Base-by-base conservation (phyloP, 179 eudicot genomes). In the Sideroxylon spinosum region DNA sequence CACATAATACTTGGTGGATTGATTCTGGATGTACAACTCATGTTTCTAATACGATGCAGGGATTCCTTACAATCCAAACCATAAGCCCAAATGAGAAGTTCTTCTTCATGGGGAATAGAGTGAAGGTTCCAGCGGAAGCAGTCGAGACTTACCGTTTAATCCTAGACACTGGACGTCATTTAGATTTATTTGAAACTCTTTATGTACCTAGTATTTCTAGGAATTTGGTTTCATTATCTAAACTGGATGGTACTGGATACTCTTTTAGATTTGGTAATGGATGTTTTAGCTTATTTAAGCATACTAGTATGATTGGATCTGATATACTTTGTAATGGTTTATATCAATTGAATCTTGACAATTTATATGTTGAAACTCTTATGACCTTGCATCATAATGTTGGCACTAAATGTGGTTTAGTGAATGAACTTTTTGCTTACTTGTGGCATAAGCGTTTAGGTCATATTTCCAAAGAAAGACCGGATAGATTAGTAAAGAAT, bases 101-200 rank as follows among this genome's bases (percentile, higher is more conserved):
- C 19, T 0, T 76, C 8, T 76, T 37, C 53, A 46, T 48, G 20
- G 79, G 53, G 23, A 69, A 75, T 70, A 20, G 23, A 0, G 67
- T 56, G 0, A 80, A 80, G 22, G 70, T 62, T 75, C 76, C 53
- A 75, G 50, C 69, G 66, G 76, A 76, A 76, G 64, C 50, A 14
- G 60, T 80, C 20, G 71, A 71, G 10, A 75, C 53, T 49, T 80
- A 65, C 53, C 26, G 29, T 10, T 68, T 80, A 11, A 7, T 23
- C 10, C 68, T 75, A 50, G 59, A 80, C 12, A 75, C 50, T 56
- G 61, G 74, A 20, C 16, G 10, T 37, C 49, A 56, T 44, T 68
- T 80, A 25, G 74, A 79, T 55, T 56, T 79, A 0, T 65, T 17
- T 26, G 2, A 79, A 29, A 67, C 78, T 19, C 46, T 79, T 28